These are phyloP conservation scores for Myxozyma neglecta DNA, from an alignment of 805 yeast species.

Conservation along the genomic window DNA sequence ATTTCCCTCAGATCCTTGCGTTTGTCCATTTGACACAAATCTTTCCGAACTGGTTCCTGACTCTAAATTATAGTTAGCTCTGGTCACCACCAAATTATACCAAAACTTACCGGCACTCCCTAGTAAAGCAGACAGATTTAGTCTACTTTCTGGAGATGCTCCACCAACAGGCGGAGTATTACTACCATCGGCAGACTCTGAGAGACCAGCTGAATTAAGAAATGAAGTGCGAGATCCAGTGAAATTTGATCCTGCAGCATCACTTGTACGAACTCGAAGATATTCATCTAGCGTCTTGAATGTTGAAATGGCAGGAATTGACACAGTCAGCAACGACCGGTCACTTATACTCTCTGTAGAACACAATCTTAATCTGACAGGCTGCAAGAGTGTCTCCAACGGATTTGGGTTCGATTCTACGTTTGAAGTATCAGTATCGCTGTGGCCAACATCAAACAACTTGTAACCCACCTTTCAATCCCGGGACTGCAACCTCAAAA, in stretches of 20 bases:
- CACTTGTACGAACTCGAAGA: slow-evolving; percentile 43
- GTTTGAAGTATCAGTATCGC: slow-evolving; percentile 11
- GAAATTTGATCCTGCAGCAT: slow-evolving; percentile 4
- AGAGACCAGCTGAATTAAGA: neutral
- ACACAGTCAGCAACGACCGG: slow-evolving; percentile 38
- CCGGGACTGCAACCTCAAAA: slow-evolving; percentile 62
- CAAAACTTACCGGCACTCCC: too few species aligned
- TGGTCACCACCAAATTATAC: too few species aligned
- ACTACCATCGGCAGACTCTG: too few species aligned
- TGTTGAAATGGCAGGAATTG: slow-evolving; percentile 57
- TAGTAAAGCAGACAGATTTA: too few species aligned
- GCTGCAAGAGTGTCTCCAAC: slow-evolving; percentile 56
- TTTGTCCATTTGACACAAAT: neutral
- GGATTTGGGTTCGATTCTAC: slow-evolving; percentile 26
- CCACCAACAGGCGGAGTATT: too few species aligned
- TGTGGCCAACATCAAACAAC: neutral
- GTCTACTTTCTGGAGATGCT: too few species aligned
- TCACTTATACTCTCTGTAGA: slow-evolving; percentile 41
- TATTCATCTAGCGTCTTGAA: slow-evolving; percentile 49
- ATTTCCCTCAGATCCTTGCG: neutral
- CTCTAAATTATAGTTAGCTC: too few species aligned
- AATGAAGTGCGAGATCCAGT: slow-evolving; percentile 8
- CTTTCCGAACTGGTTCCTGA: too few species aligned
- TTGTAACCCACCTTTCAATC: slow-evolving; percentile 31
- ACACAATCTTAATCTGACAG: slow-evolving; percentile 58